Conservation (phyloP, 352 stramenopile species). For the Pythium volutum region DNA sequence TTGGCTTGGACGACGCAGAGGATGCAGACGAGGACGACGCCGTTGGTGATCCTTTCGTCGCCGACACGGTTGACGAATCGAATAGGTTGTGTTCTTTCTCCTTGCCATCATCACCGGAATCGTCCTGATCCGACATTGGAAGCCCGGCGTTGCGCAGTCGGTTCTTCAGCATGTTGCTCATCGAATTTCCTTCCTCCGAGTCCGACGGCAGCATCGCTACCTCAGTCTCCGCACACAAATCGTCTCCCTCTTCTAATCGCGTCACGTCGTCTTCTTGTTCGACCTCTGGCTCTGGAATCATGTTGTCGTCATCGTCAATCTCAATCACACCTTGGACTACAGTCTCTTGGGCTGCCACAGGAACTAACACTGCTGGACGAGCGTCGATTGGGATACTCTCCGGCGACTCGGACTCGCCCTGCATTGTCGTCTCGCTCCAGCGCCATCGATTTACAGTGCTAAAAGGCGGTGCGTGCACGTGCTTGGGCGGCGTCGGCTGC, state of each 20-base stretch:
- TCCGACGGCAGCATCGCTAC: not conserved
- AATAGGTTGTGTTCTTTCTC: constrained; percentile 11
- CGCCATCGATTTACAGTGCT: constrained; percentile 3
- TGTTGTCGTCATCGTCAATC: constrained; percentile 26
- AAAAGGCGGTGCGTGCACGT: not conserved
- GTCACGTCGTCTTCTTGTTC: constrained; percentile 2
- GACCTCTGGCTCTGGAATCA: constrained; percentile 20
- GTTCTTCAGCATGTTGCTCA: constrained; percentile 19
- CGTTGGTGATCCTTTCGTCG: constrained; percentile 15
- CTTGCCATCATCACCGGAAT: not conserved
- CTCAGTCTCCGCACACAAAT: constrained; percentile 12
- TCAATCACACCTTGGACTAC: constrained; percentile 15
- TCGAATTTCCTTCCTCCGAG: constrained; percentile 1
- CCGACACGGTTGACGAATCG: constrained; percentile 15
- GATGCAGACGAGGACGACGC: constrained; percentile 21
- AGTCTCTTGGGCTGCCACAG: not conserved
- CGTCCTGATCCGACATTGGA: constrained; percentile 18
- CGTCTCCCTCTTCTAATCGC: not conserved
- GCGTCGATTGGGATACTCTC: not conserved
- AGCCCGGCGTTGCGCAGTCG: constrained; percentile 18
- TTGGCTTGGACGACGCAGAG: not conserved
- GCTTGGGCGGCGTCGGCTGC: not conserved
- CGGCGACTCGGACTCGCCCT: constrained; percentile 13
- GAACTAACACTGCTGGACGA: not conserved
- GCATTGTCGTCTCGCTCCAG: constrained; percentile 24